Evolutionary conservation across 2,329 filamentous ascomycete genomes (phyloP).

Genomic region (Pyricularia pennisetigena): DNA sequence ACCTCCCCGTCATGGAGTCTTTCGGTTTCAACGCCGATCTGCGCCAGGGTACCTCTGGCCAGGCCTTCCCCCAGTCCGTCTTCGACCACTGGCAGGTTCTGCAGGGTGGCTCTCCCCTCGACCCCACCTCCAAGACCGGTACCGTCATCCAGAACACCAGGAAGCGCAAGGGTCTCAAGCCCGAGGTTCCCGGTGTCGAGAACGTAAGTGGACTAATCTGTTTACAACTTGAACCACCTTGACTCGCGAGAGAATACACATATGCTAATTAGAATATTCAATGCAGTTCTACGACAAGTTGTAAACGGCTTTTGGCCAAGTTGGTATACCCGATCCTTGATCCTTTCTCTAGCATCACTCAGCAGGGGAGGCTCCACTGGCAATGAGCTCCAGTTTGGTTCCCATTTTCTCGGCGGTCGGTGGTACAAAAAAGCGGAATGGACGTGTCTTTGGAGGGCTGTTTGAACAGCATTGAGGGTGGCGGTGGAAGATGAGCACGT

Average conservation of each 20-base stretch:
- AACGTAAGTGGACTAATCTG: conserved; percentile 65
- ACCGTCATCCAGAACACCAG: conserved; percentile 80
- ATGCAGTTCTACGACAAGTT: conserved; percentile 98
- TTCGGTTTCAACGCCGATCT: conserved; percentile 94
- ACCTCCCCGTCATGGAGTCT: conserved; percentile 30
- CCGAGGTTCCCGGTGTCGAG: conserved; percentile 81
- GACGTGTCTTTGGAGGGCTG: not conserved
- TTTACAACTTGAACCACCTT: not conserved
- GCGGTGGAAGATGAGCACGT: conserved; percentile 1
- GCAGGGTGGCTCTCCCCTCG: conserved; percentile 85
- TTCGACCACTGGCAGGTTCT: conserved; percentile 99
- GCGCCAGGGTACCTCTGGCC: conserved; percentile 83
- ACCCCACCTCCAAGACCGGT: conserved; percentile 73
- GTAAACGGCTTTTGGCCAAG: conserved; percentile 48
- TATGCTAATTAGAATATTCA: conserved; percentile 25
- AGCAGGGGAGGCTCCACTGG: not conserved
- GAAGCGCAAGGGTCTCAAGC: conserved; percentile 99
- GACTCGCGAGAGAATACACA: not conserved
- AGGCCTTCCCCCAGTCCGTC: conserved; percentile 97
- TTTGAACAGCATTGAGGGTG: not conserved
- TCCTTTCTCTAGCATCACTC: not conserved
- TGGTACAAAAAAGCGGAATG: not conserved
- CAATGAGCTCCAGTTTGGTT: not conserved
- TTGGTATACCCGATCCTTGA: conserved; percentile 27
- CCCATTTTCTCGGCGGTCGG: not conserved